A percentile compares a stretch with the other conserved stretches of the same genome.
Evolutionary conservation across 2,329 filamentous ascomycete species (phyloP).

Genomic region (Exophiala calicioides): DNA sequence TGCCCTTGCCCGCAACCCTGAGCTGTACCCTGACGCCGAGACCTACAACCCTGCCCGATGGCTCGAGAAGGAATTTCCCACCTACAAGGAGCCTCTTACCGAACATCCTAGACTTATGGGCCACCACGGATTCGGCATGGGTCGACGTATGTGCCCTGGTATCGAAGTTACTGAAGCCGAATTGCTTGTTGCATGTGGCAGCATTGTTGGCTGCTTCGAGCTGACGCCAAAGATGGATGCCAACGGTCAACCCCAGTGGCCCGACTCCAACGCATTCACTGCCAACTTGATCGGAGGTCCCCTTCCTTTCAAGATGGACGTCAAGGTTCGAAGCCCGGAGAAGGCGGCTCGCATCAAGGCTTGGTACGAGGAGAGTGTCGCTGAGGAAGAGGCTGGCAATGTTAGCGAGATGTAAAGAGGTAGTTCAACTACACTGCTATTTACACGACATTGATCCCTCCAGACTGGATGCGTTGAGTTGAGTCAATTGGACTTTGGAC

Average conservation of each 20-base stretch:
- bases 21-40: slow-evolving; percentile 35
- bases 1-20: slow-evolving; percentile 32
- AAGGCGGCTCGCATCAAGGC: slow-evolving; percentile 30
- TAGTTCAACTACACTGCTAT: background rate
- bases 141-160: slow-evolving; percentile 35
- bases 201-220: slow-evolving; percentile 32
- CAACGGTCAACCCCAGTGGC: slow-evolving; percentile 30
- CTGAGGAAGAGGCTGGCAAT: slow-evolving; percentile 29
- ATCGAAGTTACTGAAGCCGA: slow-evolving; percentile 33
- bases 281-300: slow-evolving; percentile 32
- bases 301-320: slow-evolving; percentile 33
- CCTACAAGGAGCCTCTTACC: slow-evolving; percentile 36
- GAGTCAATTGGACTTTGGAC: too few relatives aligned
- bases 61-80: slow-evolving; percentile 34
- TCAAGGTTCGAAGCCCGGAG: slow-evolving; percentile 29
- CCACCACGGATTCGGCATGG: slow-evolving; percentile 34
- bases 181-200: slow-evolving; percentile 32
- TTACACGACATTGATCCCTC: too few relatives aligned
- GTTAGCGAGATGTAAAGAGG: slow-evolving; percentile 21
- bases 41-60: slow-evolving; percentile 34
- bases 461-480: too few relatives aligned
- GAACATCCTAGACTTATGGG: slow-evolving; percentile 34
- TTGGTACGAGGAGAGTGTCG: slow-evolving; percentile 32
- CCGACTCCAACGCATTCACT: slow-evolving; percentile 29
- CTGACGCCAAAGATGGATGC: slow-evolving; percentile 28